Evolutionary conservation across 176 grass and related monocot genomes (phyloP).

Genomic region (Lolium multiflorum): DNA sequence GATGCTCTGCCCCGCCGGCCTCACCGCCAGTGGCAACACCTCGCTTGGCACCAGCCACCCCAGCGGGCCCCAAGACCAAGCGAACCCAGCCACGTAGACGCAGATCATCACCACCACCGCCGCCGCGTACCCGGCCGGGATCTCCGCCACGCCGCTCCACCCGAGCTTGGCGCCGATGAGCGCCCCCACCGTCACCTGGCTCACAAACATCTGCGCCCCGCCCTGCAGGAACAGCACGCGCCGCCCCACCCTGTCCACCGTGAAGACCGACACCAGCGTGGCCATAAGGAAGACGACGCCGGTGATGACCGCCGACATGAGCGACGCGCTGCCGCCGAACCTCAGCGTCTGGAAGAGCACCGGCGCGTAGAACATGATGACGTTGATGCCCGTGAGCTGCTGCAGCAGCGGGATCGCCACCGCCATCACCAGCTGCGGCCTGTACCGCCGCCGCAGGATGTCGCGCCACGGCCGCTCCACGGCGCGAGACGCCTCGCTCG

Average conservation of each 20-base stretch:
- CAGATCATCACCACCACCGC: constrained; percentile 25
- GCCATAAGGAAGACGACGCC: constrained; percentile 30
- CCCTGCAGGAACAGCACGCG: constrained; percentile 20
- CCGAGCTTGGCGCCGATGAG: constrained; percentile 38
- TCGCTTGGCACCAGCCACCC: constrained; percentile 77
- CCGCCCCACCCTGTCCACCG: constrained; percentile 34
- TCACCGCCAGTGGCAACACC: constrained; percentile 76
- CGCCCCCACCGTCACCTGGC: constrained; percentile 25
- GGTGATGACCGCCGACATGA: constrained; percentile 56
- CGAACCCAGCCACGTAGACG: constrained; percentile 71
- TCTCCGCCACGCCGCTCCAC: constrained; percentile 6
- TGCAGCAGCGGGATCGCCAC: constrained; percentile 64
- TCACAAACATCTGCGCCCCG: constrained; percentile 15
- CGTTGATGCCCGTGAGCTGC: constrained; percentile 73
- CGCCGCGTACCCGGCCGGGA: constrained; percentile 5
- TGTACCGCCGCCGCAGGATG: constrained; percentile 18
- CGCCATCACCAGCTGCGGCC: constrained; percentile 30
- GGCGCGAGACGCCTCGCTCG: constrained; percentile 16
- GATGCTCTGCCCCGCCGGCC: constrained; percentile 73
- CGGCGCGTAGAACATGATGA: constrained; percentile 76
- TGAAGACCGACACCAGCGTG: constrained; percentile 26
- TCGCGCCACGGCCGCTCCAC: constrained; percentile 22
- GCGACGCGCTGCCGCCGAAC: constrained; percentile 44
- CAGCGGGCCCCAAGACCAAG: constrained; percentile 80
- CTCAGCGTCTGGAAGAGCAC: constrained; percentile 70